These are phyloP conservation scores for Xylaria sp. DNA, from an alignment of 2,329 filamentous ascomycete species.

Conservation along the genomic window DNA sequence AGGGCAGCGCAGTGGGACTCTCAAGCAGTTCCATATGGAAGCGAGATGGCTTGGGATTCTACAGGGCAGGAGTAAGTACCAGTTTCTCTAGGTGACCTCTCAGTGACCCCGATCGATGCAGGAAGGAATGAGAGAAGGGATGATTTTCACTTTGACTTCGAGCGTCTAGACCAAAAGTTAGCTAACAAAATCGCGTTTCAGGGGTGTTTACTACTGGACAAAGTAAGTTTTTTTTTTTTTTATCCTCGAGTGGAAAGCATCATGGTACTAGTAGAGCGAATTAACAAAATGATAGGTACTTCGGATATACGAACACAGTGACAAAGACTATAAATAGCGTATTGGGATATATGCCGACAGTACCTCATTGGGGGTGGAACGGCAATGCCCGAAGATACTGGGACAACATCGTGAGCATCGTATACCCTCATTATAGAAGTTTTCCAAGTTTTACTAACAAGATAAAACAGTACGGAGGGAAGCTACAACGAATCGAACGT, in stretches of 20 bases:
- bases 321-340: conserved; percentile 64
- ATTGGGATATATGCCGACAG: conserved; percentile 65
- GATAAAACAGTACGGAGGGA: conserved; percentile 51
- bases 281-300: conserved; percentile 52
- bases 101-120: neutral
- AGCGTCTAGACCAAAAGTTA: neutral
- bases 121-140: too few species aligned
- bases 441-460: neutral
- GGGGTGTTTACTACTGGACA: conserved; percentile 67
- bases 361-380: conserved; percentile 71
- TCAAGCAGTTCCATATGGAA: conserved; percentile 64
- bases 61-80: conserved; percentile 62
- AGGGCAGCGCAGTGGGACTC: conserved; percentile 62
- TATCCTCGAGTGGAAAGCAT: neutral
- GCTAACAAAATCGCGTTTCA: conserved; percentile 25
- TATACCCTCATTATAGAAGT: neutral
- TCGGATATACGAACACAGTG: conserved; percentile 57
- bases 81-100: neutral
- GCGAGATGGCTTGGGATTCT: conserved; percentile 71
- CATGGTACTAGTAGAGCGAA: neutral
- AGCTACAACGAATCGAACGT: conserved; percentile 55
- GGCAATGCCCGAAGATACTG: conserved; percentile 69
- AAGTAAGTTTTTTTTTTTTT: conserved; percentile 49
- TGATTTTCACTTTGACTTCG: neutral
- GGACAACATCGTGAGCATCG: conserved; percentile 59